Percentiles rank a stretch among this genome's conserved stretches.
phyloP scores from a whole-genome alignment of 148 eudicot species.

The Vaccinium vitisidaea region DNA sequence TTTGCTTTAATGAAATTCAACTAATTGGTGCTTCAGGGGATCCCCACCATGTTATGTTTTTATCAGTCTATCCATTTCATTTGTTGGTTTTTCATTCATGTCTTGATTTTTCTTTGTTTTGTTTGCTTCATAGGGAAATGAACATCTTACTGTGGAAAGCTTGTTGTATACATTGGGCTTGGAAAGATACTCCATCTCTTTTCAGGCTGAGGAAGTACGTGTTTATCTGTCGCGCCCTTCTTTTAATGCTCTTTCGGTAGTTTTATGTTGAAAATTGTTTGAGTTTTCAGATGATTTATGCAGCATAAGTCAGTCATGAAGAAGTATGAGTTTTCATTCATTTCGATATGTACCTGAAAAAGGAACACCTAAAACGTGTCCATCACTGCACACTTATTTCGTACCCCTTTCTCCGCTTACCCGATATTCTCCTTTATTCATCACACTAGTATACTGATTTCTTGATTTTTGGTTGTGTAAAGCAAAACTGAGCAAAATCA shows the following conservation, averaged over 20 bases:
- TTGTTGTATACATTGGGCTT: slow-evolving; percentile 68
- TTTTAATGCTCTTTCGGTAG: not conserved
- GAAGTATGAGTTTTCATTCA: not conserved
- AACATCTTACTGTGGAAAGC: slow-evolving; percentile 59
- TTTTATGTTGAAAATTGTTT: not conserved
- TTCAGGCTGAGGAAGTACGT: slow-evolving; percentile 91
- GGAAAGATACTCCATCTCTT: slow-evolving; percentile 59
- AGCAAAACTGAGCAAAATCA: not conserved
- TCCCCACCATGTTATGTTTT: not conserved
- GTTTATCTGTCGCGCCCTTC: not conserved
- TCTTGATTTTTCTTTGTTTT: not conserved
- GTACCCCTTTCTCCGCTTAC: not conserved
- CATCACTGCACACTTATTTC: not conserved
- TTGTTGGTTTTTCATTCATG: not conserved
- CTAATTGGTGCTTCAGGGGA: not conserved
- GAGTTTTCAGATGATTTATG: not conserved
- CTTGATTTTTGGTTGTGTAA: not conserved
- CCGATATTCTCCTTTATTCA: not conserved
- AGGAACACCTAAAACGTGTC: not conserved
- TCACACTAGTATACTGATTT: not conserved
- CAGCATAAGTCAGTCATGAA: not conserved
- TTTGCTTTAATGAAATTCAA: not conserved
- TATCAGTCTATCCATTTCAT: not conserved
- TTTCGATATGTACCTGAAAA: not conserved
- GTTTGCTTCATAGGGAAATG: slow-evolving; percentile 48